Conservation (phyloP, 1,284 basidiomycete genomes). For the Exobasidium cylindrosporum region DNA sequence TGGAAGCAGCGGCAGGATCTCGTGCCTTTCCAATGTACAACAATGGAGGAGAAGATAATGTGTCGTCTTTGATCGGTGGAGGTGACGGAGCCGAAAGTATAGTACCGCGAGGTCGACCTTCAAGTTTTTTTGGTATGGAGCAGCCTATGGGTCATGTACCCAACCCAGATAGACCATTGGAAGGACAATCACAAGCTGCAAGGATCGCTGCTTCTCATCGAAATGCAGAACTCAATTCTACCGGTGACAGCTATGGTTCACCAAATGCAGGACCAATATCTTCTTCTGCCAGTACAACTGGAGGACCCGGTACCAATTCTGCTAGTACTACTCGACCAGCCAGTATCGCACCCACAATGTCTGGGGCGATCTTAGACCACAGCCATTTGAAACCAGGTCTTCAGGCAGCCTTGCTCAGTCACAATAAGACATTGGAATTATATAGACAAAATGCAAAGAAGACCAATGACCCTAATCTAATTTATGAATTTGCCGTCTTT, state of each 20-base stretch:
- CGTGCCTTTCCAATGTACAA: constrained; percentile 3
- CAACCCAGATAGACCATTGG: constrained; percentile 7
- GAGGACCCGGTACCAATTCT: constrained; percentile 16
- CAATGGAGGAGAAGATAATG: not conserved
- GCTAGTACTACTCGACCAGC: constrained; percentile 31
- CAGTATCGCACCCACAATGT: constrained; percentile 40
- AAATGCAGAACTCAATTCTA: constrained; percentile 11
- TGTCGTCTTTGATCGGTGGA: not conserved
- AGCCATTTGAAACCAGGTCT: constrained; percentile 90
- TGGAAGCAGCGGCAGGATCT: constrained; percentile 8
- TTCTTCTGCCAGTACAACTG: constrained; percentile 3
- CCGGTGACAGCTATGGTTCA: not conserved
- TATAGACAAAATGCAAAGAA: constrained; percentile 98
- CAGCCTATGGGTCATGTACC: constrained; percentile 22
- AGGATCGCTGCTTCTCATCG: constrained; percentile 20
- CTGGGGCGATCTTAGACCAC: constrained; percentile 69
- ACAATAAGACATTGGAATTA: constrained; percentile 91
- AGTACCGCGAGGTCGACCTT: constrained; percentile 20
- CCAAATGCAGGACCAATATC: not conserved
- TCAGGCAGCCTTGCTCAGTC: constrained; percentile 83
- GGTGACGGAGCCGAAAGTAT: not conserved
- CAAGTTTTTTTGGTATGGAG: constrained; percentile 46
- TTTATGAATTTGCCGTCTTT: constrained; percentile 97
- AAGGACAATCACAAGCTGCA: constrained; percentile 9
- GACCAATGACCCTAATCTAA: constrained; percentile 93